Evolutionary conservation across 2,329 filamentous ascomycete species (phyloP).

Genomic region (Ilyonectria mors-panacis): DNA sequence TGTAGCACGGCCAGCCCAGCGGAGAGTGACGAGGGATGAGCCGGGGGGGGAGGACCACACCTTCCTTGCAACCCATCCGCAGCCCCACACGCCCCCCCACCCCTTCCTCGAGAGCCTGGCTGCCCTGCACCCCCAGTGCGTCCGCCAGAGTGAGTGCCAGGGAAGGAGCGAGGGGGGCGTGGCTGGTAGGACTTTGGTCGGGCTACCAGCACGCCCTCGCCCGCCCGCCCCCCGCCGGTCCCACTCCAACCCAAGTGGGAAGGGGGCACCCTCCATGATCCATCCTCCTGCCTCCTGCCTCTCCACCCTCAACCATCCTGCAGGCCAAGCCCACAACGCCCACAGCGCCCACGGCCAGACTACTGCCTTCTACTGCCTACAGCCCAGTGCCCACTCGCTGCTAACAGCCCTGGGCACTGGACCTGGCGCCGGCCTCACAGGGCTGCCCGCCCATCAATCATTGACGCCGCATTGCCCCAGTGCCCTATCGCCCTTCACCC

Average conservation of each 20-base stretch:
- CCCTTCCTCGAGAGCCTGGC: background rate
- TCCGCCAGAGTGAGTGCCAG: no score
- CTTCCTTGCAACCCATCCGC: conserved; percentile 18
- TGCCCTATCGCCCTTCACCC: background rate
- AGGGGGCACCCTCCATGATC: background rate
- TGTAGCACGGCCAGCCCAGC: conserved; percentile 23
- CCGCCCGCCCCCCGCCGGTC: background rate
- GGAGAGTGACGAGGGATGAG: conserved; percentile 36
- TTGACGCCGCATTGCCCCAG: conserved; percentile 18
- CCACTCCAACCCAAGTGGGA: background rate
- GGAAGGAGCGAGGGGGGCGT: conserved; percentile 7
- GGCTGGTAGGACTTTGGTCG: conserved; percentile 11
- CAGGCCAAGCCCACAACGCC: background rate
- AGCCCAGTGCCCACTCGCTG: background rate
- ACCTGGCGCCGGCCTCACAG: conserved; percentile 44
- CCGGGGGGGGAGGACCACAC: conserved; percentile 19
- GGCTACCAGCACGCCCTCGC: background rate
- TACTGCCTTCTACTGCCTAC: background rate
- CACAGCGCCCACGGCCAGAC: background rate
- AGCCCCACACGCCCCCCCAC: conserved; percentile 9
- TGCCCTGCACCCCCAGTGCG: background rate
- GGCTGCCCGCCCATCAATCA: conserved; percentile 39
- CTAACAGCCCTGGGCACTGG: conserved; percentile 23
- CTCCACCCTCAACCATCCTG: background rate
- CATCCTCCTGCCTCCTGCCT: background rate